phyloP scores from a whole-genome alignment of 1,284 basidiomycete species.

The Stygiomarasmius scandens region DNA sequence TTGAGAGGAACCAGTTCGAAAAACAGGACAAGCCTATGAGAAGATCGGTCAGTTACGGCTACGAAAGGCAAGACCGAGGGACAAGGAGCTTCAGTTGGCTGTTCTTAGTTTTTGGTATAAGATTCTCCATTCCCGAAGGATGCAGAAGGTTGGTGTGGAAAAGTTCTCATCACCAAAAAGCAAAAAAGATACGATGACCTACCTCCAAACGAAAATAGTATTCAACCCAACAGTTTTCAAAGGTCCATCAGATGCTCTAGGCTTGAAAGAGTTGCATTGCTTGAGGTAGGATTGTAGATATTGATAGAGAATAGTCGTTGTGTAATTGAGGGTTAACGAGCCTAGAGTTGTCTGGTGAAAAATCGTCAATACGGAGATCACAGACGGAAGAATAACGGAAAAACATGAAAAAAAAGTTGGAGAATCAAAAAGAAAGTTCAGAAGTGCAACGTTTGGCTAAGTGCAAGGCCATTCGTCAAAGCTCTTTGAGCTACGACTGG shows the following conservation, averaged over 20 bases:
- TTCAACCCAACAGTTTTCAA: too few species aligned
- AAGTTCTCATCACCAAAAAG: slow-evolving; percentile 17
- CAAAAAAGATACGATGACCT: slow-evolving; percentile 7
- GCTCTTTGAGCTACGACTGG: slow-evolving; percentile 33
- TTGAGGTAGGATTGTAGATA: too few species aligned
- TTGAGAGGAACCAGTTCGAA: too few species aligned
- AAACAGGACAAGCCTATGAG: too few species aligned
- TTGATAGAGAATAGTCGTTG: too few species aligned
- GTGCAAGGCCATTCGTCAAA: slow-evolving; percentile 35
- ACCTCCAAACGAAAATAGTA: neutral
- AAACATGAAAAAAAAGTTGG: slow-evolving; percentile 8
- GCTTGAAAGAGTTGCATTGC: too few species aligned
- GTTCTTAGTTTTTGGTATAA: slow-evolving; percentile 25
- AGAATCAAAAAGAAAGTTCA: too few species aligned
- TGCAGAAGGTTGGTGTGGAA: slow-evolving; percentile 15
- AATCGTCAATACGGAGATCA: too few species aligned
- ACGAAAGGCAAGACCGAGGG: too few species aligned
- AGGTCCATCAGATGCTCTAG: too few species aligned
- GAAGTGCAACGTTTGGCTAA: slow-evolving; percentile 36
- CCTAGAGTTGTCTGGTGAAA: too few species aligned
- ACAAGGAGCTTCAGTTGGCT: slow-evolving; percentile 24
- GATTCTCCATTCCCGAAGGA: slow-evolving; percentile 20
- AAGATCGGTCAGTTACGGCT: neutral
- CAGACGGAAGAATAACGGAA: slow-evolving; percentile 1
- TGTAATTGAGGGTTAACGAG: too few species aligned